Percentiles rank a stretch among this genome's conserved stretches.
Conservation (phyloP, 371 early-diverging fungal genomes). For the Saksenaea vasiformis region DNA sequence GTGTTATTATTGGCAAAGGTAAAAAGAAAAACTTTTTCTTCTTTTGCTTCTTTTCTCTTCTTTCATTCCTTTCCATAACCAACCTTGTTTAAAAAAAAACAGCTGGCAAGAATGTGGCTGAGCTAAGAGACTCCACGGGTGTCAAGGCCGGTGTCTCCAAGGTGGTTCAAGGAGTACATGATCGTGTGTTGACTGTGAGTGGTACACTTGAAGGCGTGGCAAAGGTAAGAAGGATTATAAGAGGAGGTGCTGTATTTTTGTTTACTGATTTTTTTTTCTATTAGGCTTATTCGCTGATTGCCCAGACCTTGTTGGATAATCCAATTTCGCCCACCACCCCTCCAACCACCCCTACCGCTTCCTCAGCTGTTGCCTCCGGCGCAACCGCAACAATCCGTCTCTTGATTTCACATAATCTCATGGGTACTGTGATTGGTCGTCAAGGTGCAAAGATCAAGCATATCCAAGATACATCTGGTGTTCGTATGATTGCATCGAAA, state of each 20-base stretch:
- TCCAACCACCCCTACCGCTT: slow-evolving; percentile 35
- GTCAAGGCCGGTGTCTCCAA: slow-evolving; percentile 90
- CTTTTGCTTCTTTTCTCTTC: slow-evolving; percentile 44
- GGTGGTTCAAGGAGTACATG: slow-evolving; percentile 81
- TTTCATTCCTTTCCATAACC: slow-evolving; percentile 89
- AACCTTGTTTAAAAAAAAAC: slow-evolving; percentile 80
- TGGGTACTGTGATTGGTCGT: slow-evolving; percentile 89
- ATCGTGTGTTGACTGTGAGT: slow-evolving; percentile 84
- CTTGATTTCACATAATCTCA: slow-evolving; percentile 81
- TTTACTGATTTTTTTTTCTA: not conserved
- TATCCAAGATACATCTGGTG: slow-evolving; percentile 82
- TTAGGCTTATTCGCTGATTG: slow-evolving; percentile 54
- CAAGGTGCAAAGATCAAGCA: slow-evolving; percentile 87
- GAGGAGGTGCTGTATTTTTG: not conserved
- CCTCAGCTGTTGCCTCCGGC: slow-evolving; percentile 7
- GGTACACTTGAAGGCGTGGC: slow-evolving; percentile 80
- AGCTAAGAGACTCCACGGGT: slow-evolving; percentile 79
- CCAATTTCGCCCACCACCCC: slow-evolving; percentile 24
- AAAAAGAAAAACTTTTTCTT: no score
- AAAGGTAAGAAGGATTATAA: slow-evolving; percentile 38
- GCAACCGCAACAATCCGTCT: slow-evolving; percentile 60
- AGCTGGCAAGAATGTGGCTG: slow-evolving; percentile 83
- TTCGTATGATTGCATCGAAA: slow-evolving; percentile 83
- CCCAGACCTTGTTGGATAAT: slow-evolving; percentile 82
- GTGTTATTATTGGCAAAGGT: slow-evolving; percentile 90